phyloP scores from a whole-genome alignment of 257 asterid species.

The Nicotiana tomentosiformis region DNA sequence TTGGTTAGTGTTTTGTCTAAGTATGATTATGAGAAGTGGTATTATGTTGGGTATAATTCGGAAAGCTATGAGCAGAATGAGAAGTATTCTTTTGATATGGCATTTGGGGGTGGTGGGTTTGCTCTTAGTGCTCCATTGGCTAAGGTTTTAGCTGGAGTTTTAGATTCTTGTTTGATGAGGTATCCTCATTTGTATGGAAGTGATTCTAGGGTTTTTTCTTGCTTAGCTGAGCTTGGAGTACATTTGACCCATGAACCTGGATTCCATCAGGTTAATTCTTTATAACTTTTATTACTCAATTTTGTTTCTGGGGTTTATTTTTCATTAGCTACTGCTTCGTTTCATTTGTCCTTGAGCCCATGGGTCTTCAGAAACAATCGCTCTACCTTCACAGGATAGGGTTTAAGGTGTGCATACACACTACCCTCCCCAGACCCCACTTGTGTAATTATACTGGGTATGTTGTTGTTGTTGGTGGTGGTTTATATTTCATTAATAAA shows the following conservation, averaged over 20 bases:
- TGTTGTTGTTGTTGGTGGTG: no score
- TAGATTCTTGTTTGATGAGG: constrained; percentile 65
- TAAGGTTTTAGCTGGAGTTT: constrained; percentile 50
- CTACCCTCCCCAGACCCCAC: no score
- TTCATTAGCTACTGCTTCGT: neutral
- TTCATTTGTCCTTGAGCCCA: no score
- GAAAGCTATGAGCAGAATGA: constrained; percentile 77
- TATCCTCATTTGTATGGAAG: constrained; percentile 72
- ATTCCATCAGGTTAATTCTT: constrained; percentile 61
- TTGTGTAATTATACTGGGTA: no score
- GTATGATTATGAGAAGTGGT: constrained; percentile 55
- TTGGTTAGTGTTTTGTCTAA: constrained; percentile 52
- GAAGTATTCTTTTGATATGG: constrained; percentile 62
- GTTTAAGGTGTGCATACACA: no score
- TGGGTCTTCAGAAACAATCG: no score
- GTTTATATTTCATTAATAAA: neutral
- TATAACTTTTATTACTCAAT: neutral
- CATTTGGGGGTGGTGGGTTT: constrained; percentile 83
- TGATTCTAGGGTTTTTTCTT: constrained; percentile 72
- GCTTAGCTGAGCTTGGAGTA: constrained; percentile 79
- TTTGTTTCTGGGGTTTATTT: neutral
- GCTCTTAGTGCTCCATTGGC: constrained; percentile 73
- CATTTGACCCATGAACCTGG: constrained; percentile 60
- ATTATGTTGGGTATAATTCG: constrained; percentile 50
- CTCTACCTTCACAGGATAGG: no score